These are phyloP conservation scores for Macrocybe gigantea DNA, from an alignment of 768 basidiomycete genomes.

Conservation along the genomic window DNA sequence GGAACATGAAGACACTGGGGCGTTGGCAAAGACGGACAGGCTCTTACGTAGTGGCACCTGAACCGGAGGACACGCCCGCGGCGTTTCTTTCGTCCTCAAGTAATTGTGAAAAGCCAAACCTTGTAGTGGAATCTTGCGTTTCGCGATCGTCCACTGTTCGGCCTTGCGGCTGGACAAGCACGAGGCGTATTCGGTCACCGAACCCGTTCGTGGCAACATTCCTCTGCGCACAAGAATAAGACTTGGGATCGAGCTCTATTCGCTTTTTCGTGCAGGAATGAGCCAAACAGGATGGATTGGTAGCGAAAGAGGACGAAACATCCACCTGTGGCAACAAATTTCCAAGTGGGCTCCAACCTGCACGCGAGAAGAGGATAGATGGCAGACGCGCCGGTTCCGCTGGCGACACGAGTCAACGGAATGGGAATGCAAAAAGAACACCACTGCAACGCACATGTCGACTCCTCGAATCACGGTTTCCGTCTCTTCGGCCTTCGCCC, in stretches of 20 bases:
- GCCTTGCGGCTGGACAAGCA: conserved; percentile 10
- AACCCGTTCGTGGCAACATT: conserved; percentile 61
- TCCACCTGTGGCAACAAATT: conserved; percentile 66
- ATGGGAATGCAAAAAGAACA: not conserved
- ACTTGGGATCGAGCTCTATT: conserved; percentile 67
- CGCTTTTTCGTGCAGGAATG: not conserved
- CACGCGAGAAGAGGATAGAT: conserved; percentile 84
- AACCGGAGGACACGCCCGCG: too few relatives aligned
- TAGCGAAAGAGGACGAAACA: not conserved
- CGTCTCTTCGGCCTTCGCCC: not conserved
- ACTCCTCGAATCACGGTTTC: conserved; percentile 38
- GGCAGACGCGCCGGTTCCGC: conserved; percentile 87
- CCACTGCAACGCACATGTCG: conserved; percentile 57
- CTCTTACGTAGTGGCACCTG: too few relatives aligned
- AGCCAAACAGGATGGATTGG: not conserved
- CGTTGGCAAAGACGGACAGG: too few relatives aligned
- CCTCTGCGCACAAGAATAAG: conserved; percentile 44
- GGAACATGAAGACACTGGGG: not conserved
- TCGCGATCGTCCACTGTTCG: conserved; percentile 15
- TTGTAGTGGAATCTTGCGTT: conserved; percentile 28
- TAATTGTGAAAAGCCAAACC: conserved; percentile 32
- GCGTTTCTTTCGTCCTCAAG: not conserved
- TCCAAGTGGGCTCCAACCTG: conserved; percentile 44
- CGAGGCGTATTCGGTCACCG: conserved; percentile 41
- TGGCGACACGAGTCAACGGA: conserved; percentile 16